Percentiles rank a stretch among this genome's conserved stretches.
Evolutionary conservation across 2,329 filamentous ascomycete genomes (phyloP).

Genomic region (Penicillium janthinellum): DNA sequence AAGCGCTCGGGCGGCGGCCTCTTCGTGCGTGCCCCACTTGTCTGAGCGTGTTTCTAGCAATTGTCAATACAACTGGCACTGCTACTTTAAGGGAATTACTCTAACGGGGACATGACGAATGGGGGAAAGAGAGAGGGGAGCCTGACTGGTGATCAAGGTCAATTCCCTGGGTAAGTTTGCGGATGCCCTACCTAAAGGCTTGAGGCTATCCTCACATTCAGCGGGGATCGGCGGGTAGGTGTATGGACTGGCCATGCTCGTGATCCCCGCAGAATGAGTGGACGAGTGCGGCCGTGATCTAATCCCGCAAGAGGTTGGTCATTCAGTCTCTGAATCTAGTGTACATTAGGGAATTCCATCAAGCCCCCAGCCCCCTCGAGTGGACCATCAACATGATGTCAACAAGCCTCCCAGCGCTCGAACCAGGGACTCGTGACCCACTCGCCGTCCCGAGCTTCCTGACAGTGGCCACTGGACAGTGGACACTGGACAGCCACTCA

Average conservation of each 20-base stretch:
- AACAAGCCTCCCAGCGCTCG: slow-evolving; percentile 5
- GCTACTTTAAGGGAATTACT: background rate
- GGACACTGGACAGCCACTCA: slow-evolving; percentile 4
- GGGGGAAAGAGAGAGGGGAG: background rate
- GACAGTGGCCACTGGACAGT: background rate
- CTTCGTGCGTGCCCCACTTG: slow-evolving; percentile 14
- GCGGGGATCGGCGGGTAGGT: slow-evolving; percentile 18
- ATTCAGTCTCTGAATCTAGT: background rate
- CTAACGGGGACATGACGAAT: background rate
- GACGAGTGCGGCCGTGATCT: background rate
- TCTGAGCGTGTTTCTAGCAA: slow-evolving; percentile 13
- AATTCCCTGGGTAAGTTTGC: slow-evolving; percentile 9
- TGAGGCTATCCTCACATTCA: slow-evolving; percentile 13
- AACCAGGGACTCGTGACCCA: slow-evolving; percentile 7
- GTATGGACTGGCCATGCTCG: slow-evolving; percentile 11
- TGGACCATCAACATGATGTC: slow-evolving; percentile 20
- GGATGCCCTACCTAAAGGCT: slow-evolving; percentile 4
- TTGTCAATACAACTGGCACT: slow-evolving; percentile 9
- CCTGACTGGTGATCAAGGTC: slow-evolving; percentile 13
- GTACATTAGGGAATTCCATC: background rate
- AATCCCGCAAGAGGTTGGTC: background rate
- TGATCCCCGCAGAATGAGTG: slow-evolving; percentile 1
- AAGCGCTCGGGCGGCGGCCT: slow-evolving; percentile 11
- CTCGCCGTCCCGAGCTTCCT: slow-evolving; percentile 4
- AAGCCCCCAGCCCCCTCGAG: background rate